A percentile compares a stretch with the other conserved stretches of the same genome.
phyloP scores from a whole-genome alignment of 164 flowering plant genomes.

The Dillenia turbinata region DNA sequence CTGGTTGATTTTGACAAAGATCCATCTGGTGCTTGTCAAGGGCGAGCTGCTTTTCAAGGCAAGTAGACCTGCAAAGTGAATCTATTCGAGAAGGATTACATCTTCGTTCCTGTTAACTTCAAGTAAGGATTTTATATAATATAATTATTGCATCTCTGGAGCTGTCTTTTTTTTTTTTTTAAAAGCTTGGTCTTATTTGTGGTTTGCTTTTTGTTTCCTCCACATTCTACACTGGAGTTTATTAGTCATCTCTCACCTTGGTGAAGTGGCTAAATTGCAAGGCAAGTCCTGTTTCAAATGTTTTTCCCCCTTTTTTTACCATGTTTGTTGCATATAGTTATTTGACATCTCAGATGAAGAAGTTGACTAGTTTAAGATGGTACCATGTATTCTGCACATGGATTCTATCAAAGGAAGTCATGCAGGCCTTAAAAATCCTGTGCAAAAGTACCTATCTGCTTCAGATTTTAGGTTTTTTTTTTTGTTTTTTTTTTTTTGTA shows the following conservation, averaged over 20 bases:
- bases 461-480: too few species aligned
- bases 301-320: background rate
- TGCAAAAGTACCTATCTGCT: constrained; percentile 61
- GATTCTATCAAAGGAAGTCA: constrained; percentile 95
- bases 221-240: constrained; percentile 96
- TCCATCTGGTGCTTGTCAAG: constrained; percentile 70
- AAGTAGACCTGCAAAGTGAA: constrained; percentile 96
- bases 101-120: constrained; percentile 91
- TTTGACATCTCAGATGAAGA: constrained; percentile 49
- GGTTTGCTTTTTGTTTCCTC: constrained; percentile 11
- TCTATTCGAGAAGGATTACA: constrained; percentile 82
- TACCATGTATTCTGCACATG: constrained; percentile 96
- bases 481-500: too few species aligned
- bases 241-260: constrained; percentile 84
- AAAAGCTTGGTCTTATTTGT: constrained; percentile 6
- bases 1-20: constrained; percentile 86
- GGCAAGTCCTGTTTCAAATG: constrained; percentile 32
- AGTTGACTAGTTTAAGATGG: constrained; percentile 28
- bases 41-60: constrained; percentile 81
- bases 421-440: constrained; percentile 66
- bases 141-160: constrained; percentile 5
- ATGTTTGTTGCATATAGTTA: background rate
- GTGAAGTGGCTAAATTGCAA: constrained; percentile 56
- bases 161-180: background rate
- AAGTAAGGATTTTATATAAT: constrained; percentile 57